Evolutionary conservation across 2,329 filamentous ascomycete genomes (phyloP).

Genomic region (Paecilomyces variotii): DNA sequence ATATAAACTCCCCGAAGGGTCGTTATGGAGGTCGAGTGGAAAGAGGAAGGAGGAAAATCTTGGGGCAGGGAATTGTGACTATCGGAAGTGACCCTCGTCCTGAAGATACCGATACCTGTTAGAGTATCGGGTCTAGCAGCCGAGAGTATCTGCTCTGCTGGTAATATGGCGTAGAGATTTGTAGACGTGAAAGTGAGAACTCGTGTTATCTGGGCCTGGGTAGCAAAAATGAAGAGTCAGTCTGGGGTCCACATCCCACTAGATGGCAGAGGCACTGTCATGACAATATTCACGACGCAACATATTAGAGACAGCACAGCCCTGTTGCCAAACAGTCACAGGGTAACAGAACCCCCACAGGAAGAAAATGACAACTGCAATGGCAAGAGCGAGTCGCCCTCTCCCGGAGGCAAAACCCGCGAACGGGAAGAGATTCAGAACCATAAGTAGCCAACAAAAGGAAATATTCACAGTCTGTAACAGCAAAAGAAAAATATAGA

Average conservation of each 20-base stretch:
- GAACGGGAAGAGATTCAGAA: background rate
- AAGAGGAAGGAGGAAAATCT: slow-evolving; percentile 74
- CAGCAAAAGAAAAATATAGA: slow-evolving; percentile 4
- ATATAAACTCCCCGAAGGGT: slow-evolving; percentile 47
- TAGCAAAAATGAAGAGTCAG: slow-evolving; percentile 4
- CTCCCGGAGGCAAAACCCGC: background rate
- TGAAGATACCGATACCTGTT: slow-evolving; percentile 75
- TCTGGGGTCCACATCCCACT: background rate
- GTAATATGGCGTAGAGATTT: slow-evolving; percentile 11
- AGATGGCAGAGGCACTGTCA: background rate
- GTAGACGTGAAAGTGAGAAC: slow-evolving; percentile 17
- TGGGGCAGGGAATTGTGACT: slow-evolving; percentile 82
- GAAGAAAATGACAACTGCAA: background rate
- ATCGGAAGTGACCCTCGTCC: slow-evolving; percentile 51
- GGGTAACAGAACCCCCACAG: background rate
- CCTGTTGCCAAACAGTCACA: background rate
- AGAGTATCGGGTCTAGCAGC: slow-evolving; percentile 81
- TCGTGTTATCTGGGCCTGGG: slow-evolving; percentile 58
- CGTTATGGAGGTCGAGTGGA: slow-evolving; percentile 89
- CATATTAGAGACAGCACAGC: background rate
- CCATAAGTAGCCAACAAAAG: slow-evolving; percentile 1
- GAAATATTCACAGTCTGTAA: slow-evolving; percentile 1
- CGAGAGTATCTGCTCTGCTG: slow-evolving; percentile 54
- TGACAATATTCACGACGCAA: background rate
- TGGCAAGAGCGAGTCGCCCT: background rate